Percentiles rank a stretch among this genome's conserved stretches.
These are phyloP conservation scores for Scheffersomyces spartinae DNA, from an alignment of 805 yeast species.

Conservation along the genomic window DNA sequence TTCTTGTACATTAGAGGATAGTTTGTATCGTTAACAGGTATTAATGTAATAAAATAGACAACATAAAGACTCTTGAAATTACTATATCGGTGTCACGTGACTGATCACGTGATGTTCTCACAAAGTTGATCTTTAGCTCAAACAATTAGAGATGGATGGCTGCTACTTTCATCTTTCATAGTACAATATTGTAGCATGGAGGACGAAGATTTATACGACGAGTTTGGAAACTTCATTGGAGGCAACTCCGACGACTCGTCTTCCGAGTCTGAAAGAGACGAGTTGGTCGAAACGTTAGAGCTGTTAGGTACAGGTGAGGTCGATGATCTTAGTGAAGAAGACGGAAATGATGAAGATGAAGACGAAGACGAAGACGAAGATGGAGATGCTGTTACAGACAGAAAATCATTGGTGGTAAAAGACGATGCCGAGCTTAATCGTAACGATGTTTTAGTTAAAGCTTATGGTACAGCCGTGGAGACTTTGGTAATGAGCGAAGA, in stretches of 20 bases:
- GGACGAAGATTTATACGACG: slow-evolving; percentile 63
- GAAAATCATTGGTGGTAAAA: not conserved
- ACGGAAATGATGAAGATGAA: slow-evolving; percentile 12
- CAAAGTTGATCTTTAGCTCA: no score
- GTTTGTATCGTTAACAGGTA: no score
- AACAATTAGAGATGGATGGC: no score
- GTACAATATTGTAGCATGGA: no score
- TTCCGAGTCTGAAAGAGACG: slow-evolving; percentile 9
- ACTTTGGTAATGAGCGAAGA: slow-evolving; percentile 43
- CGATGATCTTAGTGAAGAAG: slow-evolving; percentile 6
- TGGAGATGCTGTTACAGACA: slow-evolving; percentile 4
- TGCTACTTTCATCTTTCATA: no score
- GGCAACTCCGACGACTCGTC: slow-evolving; percentile 39
- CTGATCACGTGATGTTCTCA: no score
- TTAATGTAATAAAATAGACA: no score
- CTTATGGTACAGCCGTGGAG: slow-evolving; percentile 55
- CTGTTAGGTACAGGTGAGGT: slow-evolving; percentile 7
- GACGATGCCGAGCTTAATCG: slow-evolving; percentile 6
- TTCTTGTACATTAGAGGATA: no score
- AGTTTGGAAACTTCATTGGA: slow-evolving; percentile 63
- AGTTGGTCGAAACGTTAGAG: slow-evolving; percentile 4
- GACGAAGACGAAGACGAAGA: slow-evolving; percentile 6
- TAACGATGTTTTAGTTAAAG: slow-evolving; percentile 31
- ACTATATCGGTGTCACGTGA: no score
- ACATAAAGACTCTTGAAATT: no score